Conservation (phyloP, 2,329 filamentous ascomycete genomes). For the Elsinoe australis region DNA sequence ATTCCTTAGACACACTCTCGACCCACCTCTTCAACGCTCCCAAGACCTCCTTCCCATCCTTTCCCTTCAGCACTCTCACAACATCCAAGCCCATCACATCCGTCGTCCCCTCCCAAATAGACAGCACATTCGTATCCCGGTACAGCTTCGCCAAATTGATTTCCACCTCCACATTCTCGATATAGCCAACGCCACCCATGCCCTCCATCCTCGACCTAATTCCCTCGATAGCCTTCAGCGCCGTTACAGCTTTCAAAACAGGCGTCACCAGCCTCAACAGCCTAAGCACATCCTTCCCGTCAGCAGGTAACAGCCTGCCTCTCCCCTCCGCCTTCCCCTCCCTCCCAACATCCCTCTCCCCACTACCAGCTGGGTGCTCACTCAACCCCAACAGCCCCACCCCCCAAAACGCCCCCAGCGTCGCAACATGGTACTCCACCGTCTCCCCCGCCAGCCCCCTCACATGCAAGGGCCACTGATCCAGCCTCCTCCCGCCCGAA, state of each 20-base stretch:
- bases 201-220: conserved; percentile 55
- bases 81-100: conserved; percentile 57
- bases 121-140: conserved; percentile 55
- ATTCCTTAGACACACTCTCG: not conserved
- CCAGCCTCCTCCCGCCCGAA: conserved; percentile 44
- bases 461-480: conserved; percentile 50
- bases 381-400: conserved; percentile 48
- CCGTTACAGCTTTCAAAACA: conserved; percentile 52
- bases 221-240: conserved; percentile 43
- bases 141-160: conserved; percentile 60
- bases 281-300: not conserved
- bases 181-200: conserved; percentile 59
- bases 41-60: not conserved
- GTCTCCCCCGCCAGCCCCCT: conserved; percentile 51
- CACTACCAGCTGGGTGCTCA: conserved; percentile 41
- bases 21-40: not conserved
- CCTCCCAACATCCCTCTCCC: too few species aligned
- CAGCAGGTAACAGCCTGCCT: conserved; percentile 23
- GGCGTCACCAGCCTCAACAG: conserved; percentile 54
- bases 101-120: conserved; percentile 67
- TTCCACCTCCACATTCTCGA: conserved; percentile 54
- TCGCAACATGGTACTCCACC: conserved; percentile 48
- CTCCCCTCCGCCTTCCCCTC: conserved; percentile 26
- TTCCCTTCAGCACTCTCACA: conserved; percentile 36
- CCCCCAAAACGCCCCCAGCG: conserved; percentile 50